Conservation (phyloP, 352 stramenopile species). For the Phytophthora rubi region DNA sequence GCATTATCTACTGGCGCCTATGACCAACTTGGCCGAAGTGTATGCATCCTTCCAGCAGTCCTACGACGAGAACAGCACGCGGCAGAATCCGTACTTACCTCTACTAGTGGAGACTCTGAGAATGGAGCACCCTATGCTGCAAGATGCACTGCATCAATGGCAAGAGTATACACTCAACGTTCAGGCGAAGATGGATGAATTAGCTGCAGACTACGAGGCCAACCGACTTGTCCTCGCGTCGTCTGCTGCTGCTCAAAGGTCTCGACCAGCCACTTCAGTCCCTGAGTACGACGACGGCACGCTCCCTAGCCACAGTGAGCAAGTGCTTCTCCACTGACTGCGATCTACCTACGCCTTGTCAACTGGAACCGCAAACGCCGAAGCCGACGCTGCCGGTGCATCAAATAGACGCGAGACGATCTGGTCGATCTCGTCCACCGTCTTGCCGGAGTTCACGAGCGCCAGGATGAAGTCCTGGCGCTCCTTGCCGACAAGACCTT, state of each 20-base stretch:
- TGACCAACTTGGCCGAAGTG: slow-evolving; percentile 32
- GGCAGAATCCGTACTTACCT: slow-evolving; percentile 48
- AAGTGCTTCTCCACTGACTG: slow-evolving; percentile 5
- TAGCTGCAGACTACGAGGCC: slow-evolving; percentile 43
- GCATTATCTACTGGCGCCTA: slow-evolving; percentile 33
- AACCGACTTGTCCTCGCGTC: slow-evolving; percentile 35
- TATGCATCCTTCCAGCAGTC: slow-evolving; percentile 40
- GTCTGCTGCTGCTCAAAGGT: background rate
- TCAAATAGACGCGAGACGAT: slow-evolving; percentile 39
- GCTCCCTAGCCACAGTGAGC: slow-evolving; percentile 16
- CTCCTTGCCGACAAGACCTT: slow-evolving; percentile 16
- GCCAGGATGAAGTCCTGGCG: slow-evolving; percentile 32
- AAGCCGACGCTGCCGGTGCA: slow-evolving; percentile 1
- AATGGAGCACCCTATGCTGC: slow-evolving; percentile 32
- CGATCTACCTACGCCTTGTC: slow-evolving; percentile 18
- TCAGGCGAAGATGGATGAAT: slow-evolving; percentile 28
- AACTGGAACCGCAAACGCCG: slow-evolving; percentile 19
- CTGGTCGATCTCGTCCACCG: slow-evolving; percentile 35
- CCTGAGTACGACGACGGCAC: background rate
- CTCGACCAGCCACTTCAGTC: background rate
- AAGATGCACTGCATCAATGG: slow-evolving; percentile 38
- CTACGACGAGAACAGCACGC: slow-evolving; percentile 37
- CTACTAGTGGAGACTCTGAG: slow-evolving; percentile 39
- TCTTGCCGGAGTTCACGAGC: slow-evolving; percentile 35
- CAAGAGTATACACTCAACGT: slow-evolving; percentile 23